Conservation (phyloP, 2,329 filamentous ascomycete species). For the Monosporascus sp. region DNA sequence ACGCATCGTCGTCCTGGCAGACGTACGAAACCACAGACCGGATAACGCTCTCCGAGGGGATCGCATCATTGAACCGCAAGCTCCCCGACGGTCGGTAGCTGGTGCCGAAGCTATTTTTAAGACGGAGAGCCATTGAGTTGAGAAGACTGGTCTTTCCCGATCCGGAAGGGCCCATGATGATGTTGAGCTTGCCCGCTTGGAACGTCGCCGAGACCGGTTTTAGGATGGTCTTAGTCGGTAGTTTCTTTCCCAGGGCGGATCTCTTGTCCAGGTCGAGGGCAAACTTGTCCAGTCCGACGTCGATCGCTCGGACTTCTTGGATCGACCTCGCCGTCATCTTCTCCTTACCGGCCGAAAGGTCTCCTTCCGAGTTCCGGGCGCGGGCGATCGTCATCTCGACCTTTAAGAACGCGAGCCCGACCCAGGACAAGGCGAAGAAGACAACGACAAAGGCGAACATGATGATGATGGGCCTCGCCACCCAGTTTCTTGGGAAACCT, state of each 20-base stretch:
- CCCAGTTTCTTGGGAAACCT: slow-evolving; percentile 63
- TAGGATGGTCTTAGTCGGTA: slow-evolving; percentile 55
- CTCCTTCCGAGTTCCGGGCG: slow-evolving; percentile 51
- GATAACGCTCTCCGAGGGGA: slow-evolving; percentile 63
- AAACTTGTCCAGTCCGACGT: slow-evolving; percentile 60
- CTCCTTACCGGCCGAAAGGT: slow-evolving; percentile 65
- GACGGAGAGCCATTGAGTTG: slow-evolving; percentile 65
- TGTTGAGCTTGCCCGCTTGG: slow-evolving; percentile 62
- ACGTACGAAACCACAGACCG: slow-evolving; percentile 71
- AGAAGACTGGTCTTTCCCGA: slow-evolving; percentile 72
- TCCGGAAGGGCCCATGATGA: slow-evolving; percentile 77
- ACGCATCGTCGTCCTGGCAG: slow-evolving; percentile 71
- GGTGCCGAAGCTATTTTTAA: slow-evolving; percentile 57
- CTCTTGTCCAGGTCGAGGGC: slow-evolving; percentile 60
- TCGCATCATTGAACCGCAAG: slow-evolving; percentile 64
- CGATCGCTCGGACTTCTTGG: slow-evolving; percentile 52
- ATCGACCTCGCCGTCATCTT: slow-evolving; percentile 54
- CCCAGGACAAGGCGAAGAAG: slow-evolving; percentile 55
- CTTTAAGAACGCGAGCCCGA: slow-evolving; percentile 59
- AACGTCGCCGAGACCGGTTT: slow-evolving; percentile 64
- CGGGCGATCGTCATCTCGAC: slow-evolving; percentile 67
- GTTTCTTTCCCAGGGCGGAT: slow-evolving; percentile 43
- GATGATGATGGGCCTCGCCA: slow-evolving; percentile 59
- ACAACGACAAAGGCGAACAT: slow-evolving; percentile 57
- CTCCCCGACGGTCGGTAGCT: slow-evolving; percentile 57